phyloP scores from a whole-genome alignment of 139 green algal genomes.

The Nannochloris sp. region DNA sequence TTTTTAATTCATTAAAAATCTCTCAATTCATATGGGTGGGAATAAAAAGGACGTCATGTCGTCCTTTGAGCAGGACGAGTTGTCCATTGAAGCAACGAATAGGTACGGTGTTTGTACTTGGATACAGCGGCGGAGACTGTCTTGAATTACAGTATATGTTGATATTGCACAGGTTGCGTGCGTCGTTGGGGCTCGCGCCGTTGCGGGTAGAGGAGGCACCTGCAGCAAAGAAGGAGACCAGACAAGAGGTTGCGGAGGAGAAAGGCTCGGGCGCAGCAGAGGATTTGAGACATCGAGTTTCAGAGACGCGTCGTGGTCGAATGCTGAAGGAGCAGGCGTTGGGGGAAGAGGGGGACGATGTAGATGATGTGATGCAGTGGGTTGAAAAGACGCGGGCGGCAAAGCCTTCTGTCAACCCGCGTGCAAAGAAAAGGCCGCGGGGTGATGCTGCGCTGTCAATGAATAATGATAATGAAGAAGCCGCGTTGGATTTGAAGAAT shows the following conservation, averaged over 20 bases:
- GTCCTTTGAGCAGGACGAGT: too few species aligned
- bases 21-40: too few species aligned
- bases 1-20: background rate
- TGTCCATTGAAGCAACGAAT: too few species aligned
- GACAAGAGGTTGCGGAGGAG: slow-evolving; percentile 12
- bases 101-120: too few species aligned
- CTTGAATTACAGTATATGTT: background rate
- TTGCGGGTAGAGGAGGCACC: slow-evolving; percentile 24
- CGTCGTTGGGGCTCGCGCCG: slow-evolving; percentile 60
- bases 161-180: slow-evolving; percentile 38
- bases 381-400: slow-evolving; percentile 40
- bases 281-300: slow-evolving; percentile 27
- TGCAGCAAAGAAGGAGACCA: slow-evolving; percentile 15
- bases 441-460: background rate
- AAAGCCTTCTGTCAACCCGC: slow-evolving; percentile 25
- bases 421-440: slow-evolving; percentile 18
- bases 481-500: slow-evolving; percentile 45
- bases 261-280: slow-evolving; percentile 12
- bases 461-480: slow-evolving; percentile 10
- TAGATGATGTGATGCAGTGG: slow-evolving; percentile 63
- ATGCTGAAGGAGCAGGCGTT: slow-evolving; percentile 42
- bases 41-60: too few species aligned
- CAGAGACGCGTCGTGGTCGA: slow-evolving; percentile 10
- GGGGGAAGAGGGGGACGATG: slow-evolving; percentile 40
- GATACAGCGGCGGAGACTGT: too few species aligned